A percentile compares a stretch with the other conserved stretches of the same genome.
Conservation (phyloP, 345 rosid species). For the Syzygium jambos region DNA sequence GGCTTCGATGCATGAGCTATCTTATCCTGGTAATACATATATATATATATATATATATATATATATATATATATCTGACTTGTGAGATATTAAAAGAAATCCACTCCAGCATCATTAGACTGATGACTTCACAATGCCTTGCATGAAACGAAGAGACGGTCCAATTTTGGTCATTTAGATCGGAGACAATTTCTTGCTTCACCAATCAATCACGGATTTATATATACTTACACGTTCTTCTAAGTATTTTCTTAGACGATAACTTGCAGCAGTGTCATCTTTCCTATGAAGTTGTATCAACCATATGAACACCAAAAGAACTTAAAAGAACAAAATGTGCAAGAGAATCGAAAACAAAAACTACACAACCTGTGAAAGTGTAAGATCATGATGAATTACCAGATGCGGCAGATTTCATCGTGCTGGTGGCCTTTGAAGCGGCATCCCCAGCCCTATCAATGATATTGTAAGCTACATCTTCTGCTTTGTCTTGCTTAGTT, state of each 20-base stretch:
- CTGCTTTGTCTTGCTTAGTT: neutral
- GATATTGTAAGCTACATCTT: constrained; percentile 3
- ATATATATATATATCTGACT: no score
- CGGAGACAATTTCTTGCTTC: neutral
- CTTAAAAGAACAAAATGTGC: neutral
- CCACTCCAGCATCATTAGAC: neutral
- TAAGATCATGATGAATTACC: constrained; percentile 8
- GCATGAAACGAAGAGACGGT: neutral
- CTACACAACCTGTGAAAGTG: neutral
- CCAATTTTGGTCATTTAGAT: neutral
- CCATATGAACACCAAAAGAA: neutral
- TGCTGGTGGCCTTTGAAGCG: constrained; percentile 21
- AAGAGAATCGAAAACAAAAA: neutral
- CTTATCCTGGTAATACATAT: neutral
- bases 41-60: no score
- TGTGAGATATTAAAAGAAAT: neutral
- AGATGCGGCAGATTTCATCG: constrained; percentile 15
- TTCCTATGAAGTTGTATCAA: neutral
- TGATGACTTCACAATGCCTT: neutral
- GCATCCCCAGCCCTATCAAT: constrained; percentile 20
- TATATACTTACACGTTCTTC: neutral
- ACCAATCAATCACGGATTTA: neutral
- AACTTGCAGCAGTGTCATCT: neutral
- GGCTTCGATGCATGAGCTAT: neutral
- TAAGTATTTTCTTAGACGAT: neutral